Percentiles rank a stretch among this genome's conserved stretches.
Conservation (phyloP, 495 filamentous ascomycete genomes). For the Hypoxylon rickii region DNA sequence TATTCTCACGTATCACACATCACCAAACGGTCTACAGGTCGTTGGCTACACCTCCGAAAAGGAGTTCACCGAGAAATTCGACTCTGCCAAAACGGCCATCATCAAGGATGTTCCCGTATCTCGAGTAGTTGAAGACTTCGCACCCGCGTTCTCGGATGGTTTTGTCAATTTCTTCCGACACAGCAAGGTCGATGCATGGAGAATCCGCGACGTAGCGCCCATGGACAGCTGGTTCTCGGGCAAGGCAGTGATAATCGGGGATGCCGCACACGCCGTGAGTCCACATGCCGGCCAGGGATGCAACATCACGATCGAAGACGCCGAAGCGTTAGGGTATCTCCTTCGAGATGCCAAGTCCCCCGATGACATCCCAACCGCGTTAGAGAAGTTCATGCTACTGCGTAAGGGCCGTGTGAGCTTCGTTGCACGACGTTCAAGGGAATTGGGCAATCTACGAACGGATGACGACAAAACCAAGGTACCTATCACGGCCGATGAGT, state of each 20-base stretch:
- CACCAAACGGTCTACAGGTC: constrained; percentile 24
- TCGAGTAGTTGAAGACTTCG: constrained; percentile 29
- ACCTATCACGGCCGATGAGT: constrained; percentile 20
- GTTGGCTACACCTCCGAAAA: constrained; percentile 35
- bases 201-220: constrained; percentile 31
- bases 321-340: constrained; percentile 35
- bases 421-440: constrained; percentile 23
- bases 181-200: constrained; percentile 33
- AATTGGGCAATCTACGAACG: constrained; percentile 13
- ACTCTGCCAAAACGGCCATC: constrained; percentile 29
- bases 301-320: constrained; percentile 39
- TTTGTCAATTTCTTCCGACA: constrained; percentile 36
- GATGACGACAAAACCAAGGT: constrained; percentile 24
- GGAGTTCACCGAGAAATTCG: constrained; percentile 32
- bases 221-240: constrained; percentile 42
- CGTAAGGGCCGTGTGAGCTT: constrained; percentile 32
- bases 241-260: constrained; percentile 52
- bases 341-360: constrained; percentile 23
- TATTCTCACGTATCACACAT: constrained; percentile 34
- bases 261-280: constrained; percentile 50
- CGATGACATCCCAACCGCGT: constrained; percentile 9
- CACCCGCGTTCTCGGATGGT: constrained; percentile 14
- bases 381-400: constrained; percentile 27
- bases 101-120: constrained; percentile 27
- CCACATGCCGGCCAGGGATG: constrained; percentile 33